Percentiles rank a stretch among this genome's conserved stretches.
Conservation (phyloP, 129 eudicot genomes). For the Saposhnikovia divaricata region DNA sequence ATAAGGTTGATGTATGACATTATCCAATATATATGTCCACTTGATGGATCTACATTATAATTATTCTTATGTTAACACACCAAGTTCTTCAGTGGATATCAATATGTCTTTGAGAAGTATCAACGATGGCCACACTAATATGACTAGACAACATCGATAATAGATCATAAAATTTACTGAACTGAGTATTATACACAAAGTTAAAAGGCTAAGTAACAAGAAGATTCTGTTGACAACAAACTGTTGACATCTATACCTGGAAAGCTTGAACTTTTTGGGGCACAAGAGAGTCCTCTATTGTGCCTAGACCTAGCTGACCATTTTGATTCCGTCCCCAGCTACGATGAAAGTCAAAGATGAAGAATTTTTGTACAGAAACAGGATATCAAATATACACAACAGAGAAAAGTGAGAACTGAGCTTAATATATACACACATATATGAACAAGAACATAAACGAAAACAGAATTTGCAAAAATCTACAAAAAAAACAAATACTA, state of each 20-base stretch:
- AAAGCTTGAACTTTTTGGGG: constrained; percentile 85
- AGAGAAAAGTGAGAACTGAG: not conserved
- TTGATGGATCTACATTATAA: not conserved
- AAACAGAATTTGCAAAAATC: not conserved
- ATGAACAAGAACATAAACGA: not conserved
- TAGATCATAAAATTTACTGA: not conserved
- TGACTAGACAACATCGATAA: not conserved
- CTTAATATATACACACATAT: not conserved
- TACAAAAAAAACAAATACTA: not conserved
- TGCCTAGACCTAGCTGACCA: constrained; percentile 97
- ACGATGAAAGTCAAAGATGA: constrained; percentile 17
- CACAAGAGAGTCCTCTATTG: constrained; percentile 82
- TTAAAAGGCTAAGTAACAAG: not conserved
- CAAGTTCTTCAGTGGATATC: not conserved
- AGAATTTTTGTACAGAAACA: constrained; percentile 1
- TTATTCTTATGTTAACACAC: not conserved
- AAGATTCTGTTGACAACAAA: not conserved
- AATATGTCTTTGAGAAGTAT: too few relatives aligned
- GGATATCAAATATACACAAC: not conserved
- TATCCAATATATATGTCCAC: not conserved
- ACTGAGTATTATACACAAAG: not conserved
- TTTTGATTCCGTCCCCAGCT: constrained; percentile 99
- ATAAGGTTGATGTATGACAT: not conserved
- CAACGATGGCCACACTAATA: not conserved
- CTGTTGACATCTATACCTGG: constrained; percentile 37